Evolutionary conservation across 2,329 filamentous ascomycete species (phyloP).

Genomic region (Pestalotiopsis sp.): DNA sequence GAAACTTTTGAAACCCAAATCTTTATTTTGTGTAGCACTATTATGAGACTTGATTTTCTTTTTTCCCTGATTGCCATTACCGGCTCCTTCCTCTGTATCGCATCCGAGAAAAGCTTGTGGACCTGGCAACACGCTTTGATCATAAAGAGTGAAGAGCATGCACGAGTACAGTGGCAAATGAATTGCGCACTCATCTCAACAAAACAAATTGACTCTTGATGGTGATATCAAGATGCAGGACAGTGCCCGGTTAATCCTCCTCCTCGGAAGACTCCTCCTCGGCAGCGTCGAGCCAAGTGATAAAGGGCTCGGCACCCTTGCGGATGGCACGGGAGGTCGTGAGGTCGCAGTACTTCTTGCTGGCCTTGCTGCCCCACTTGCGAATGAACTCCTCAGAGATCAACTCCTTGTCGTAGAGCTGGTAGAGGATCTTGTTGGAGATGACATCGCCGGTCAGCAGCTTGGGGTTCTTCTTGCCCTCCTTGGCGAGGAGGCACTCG

Average conservation of each 20-base stretch:
- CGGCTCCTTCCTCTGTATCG: background rate
- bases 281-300: constrained; percentile 90
- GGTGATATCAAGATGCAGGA: background rate
- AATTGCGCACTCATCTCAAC: background rate
- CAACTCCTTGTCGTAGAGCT: constrained; percentile 90
- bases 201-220: too few species aligned
- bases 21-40: background rate
- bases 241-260: constrained; percentile 34
- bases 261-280: constrained; percentile 73
- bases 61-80: background rate
- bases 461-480: constrained; percentile 77
- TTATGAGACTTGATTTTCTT: background rate
- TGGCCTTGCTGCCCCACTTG: constrained; percentile 91
- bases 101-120: background rate
- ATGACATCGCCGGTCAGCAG: constrained; percentile 69
- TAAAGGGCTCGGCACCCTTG: constrained; percentile 91
- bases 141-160: background rate
- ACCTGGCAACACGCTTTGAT: constrained; percentile 1
- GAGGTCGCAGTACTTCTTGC: constrained; percentile 97
- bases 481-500: constrained; percentile 80
- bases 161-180: background rate
- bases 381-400: constrained; percentile 85
- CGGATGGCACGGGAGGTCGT: constrained; percentile 91
- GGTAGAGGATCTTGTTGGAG: constrained; percentile 84
- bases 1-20: background rate